Percentiles rank a stretch among this genome's conserved stretches.
These are phyloP conservation scores for Neonectria faginata DNA, from an alignment of 2,329 filamentous ascomycete genomes.

Conservation along the genomic window DNA sequence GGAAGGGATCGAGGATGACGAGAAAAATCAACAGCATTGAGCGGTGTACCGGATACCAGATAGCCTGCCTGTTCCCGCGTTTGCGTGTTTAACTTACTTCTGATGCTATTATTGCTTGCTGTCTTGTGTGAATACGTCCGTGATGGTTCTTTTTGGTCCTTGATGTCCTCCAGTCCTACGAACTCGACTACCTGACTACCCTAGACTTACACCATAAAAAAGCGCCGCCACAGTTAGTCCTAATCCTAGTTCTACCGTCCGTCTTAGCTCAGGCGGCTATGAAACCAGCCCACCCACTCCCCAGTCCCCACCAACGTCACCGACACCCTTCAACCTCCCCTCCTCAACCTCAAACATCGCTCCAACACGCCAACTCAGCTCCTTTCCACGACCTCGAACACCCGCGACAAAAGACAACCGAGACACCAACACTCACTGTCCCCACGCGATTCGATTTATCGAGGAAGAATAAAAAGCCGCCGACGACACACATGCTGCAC, in stretches of 20 bases:
- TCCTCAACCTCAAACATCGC: slow-evolving; percentile 10
- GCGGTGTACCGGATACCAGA: slow-evolving; percentile 31
- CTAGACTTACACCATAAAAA: slow-evolving; percentile 20
- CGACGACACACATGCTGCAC: not conserved
- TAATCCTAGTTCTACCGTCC: slow-evolving; percentile 27
- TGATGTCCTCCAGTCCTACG: slow-evolving; percentile 1
- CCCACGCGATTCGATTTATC: not conserved
- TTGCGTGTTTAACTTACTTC: not conserved
- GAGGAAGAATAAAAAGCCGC: not conserved
- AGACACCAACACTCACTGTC: not conserved
- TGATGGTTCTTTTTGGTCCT: not conserved
- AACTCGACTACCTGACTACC: slow-evolving; percentile 29
- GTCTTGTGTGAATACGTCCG: not conserved
- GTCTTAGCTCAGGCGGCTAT: slow-evolving; percentile 44
- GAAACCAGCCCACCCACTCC: slow-evolving; percentile 39
- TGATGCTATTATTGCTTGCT: not conserved
- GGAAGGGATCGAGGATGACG: slow-evolving; percentile 1
- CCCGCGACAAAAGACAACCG: not conserved
- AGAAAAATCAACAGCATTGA: slow-evolving; percentile 12
- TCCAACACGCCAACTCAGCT: not conserved
- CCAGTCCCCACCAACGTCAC: slow-evolving; percentile 42
- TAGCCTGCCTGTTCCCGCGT: slow-evolving; percentile 25
- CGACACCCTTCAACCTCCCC: slow-evolving; percentile 29
- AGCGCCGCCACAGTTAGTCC: slow-evolving; percentile 3
- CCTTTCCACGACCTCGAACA: not conserved